These are phyloP conservation scores for Cladorrhinum sp. DNA, from an alignment of 2,329 filamentous ascomycete species.

Conservation along the genomic window DNA sequence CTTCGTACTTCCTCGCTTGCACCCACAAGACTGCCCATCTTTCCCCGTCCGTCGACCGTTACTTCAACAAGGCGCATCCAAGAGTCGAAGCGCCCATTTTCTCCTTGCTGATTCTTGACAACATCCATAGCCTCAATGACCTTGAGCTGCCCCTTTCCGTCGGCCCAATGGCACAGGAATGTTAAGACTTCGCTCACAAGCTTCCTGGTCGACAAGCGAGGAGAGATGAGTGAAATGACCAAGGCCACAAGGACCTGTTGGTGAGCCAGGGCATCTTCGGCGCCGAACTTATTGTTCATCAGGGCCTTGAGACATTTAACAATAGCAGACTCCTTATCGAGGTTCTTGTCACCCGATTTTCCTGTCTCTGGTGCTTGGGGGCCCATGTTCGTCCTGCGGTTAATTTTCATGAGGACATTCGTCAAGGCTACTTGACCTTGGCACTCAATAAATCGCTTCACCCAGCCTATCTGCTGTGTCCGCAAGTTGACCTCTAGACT, in stretches of 20 bases:
- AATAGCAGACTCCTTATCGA: conserved; percentile 94
- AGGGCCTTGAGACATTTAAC: conserved; percentile 95
- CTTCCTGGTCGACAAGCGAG: conserved; percentile 86
- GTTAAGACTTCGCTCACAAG: conserved; percentile 94
- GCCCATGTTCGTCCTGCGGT: conserved; percentile 75
- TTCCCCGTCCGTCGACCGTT: conserved; percentile 92
- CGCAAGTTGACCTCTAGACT: conserved; percentile 91
- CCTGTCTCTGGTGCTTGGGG: conserved; percentile 57
- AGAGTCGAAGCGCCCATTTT: conserved; percentile 93
- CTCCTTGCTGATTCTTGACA: conserved; percentile 81
- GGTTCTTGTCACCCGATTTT: conserved; percentile 66
- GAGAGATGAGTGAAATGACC: conserved; percentile 81
- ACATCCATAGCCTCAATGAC: conserved; percentile 91
- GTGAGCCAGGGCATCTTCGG: conserved; percentile 88
- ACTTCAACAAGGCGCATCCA: conserved; percentile 99
- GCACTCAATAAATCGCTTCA: conserved; percentile 92
- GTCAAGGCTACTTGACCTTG: conserved; percentile 96
- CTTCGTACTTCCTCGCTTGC: conserved; percentile 95
- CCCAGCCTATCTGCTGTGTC: conserved; percentile 97
- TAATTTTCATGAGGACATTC: conserved; percentile 89
- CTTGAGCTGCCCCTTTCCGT: conserved; percentile 82
- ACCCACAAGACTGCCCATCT: conserved; percentile 97
- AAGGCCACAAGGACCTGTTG: conserved; percentile 87
- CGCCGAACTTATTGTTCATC: conserved; percentile 99
- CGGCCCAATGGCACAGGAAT: conserved; percentile 90